A percentile compares a stretch with the other conserved stretches of the same genome.
phyloP scores from a whole-genome alignment of 73 alveolate genomes.

The Paramecium bursaria region DNA sequence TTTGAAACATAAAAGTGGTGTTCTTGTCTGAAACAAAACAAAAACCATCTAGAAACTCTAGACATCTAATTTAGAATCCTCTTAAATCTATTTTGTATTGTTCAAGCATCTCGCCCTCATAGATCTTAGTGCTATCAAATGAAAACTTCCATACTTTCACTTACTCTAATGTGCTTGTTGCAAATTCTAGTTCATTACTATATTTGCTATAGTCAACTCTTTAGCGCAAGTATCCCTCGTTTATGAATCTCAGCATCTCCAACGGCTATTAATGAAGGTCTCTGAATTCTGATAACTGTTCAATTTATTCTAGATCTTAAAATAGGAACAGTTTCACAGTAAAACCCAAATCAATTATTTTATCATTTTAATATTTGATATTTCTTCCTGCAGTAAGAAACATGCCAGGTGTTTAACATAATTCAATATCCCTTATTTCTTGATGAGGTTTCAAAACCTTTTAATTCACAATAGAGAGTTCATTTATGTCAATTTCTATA shows the following conservation, averaged over 20 bases:
- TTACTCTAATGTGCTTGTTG: slow-evolving; percentile 14
- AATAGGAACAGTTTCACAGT: slow-evolving; percentile 37
- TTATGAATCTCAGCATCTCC: slow-evolving; percentile 22
- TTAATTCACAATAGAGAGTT: slow-evolving; percentile 32
- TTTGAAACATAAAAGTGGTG: slow-evolving; percentile 6
- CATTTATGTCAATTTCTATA: slow-evolving; percentile 32
- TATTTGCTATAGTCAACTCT: slow-evolving; percentile 33
- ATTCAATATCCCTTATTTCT: slow-evolving; percentile 52
- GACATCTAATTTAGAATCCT: slow-evolving; percentile 19
- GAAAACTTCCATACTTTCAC: slow-evolving; percentile 49
- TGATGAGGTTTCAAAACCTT: slow-evolving; percentile 44
- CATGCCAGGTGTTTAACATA: slow-evolving; percentile 60
- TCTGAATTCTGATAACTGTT: slow-evolving; percentile 44
- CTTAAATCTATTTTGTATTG: slow-evolving; percentile 21
- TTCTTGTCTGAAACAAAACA: slow-evolving; percentile 4
- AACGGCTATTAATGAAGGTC: slow-evolving; percentile 24
- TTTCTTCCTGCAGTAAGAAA: slow-evolving; percentile 45
- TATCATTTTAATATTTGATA: slow-evolving; percentile 12
- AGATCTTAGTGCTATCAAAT: slow-evolving; percentile 39
- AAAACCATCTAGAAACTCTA: slow-evolving; percentile 11
- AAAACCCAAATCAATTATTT: slow-evolving; percentile 46
- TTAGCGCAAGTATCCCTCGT: slow-evolving; percentile 33
- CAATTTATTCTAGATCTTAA: slow-evolving; percentile 44
- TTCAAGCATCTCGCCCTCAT: slow-evolving; percentile 56
- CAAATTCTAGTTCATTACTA: slow-evolving; percentile 53